Evolutionary conservation across 805 yeast genomes (phyloP), one percentile per base, ranked within the genome.

Genomic region (Candida germanica): DNA sequence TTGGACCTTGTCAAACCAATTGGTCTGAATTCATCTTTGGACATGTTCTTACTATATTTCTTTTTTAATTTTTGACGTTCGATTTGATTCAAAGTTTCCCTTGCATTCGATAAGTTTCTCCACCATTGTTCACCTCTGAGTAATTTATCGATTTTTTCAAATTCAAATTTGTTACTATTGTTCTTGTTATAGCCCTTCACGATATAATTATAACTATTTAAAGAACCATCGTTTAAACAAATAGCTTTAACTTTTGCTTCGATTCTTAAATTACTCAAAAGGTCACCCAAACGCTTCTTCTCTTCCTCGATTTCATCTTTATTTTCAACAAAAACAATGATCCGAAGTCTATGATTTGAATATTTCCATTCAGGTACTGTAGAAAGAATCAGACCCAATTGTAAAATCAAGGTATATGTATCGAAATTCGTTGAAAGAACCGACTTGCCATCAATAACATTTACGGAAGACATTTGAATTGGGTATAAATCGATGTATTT

Each of bases 351-450:
- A 53, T 87, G 93, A 17, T 55, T 53, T 0, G 83, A 79, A 31
- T 69, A 69, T 45, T 85, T 80, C 99, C 99, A 93, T 29, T 82
- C 84, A 1, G 95, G 94, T 3, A 93, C 98, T 0, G 98, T 89
- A 8, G 85, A 79, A 39, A 93, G 64, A 47, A 93, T 91, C 1
- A 96, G 95, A 3, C 98, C 98, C 38, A 93, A 66, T 53, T 93
- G 99, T 40, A 94, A 64, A 45, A 93, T 93, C 51, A 93, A 71
- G 0, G 98, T 91, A 53, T 89, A 93, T 0, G 99, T 93, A 58
- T 93, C 99, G 54, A 93, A 88, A 53, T 93, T 93, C 3, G 95
- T 88, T 0, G 96, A 84, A 41, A 83, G 54, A 1, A 84, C 80
- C 12, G 83, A 77, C 36, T 75, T 75, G 4, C 89, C 89, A 35